Evolutionary conservation across 2,329 filamentous ascomycete genomes (phyloP).

Genomic region (Westerdykella ornata): DNA sequence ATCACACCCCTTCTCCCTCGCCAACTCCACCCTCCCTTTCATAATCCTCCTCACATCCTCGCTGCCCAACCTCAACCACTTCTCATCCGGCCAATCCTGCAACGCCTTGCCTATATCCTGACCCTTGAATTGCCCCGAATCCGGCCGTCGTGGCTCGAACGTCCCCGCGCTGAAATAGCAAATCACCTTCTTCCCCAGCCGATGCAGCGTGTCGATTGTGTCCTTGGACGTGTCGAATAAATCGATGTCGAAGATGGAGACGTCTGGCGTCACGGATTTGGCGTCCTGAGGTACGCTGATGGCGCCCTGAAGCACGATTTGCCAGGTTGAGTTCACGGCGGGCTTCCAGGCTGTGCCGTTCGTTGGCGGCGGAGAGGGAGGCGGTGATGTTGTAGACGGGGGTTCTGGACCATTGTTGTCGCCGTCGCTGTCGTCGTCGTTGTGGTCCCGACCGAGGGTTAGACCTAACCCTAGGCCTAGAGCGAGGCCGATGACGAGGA

Average conservation of each 20-base stretch:
- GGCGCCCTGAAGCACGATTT: constrained; percentile 50
- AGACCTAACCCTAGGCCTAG: constrained; percentile 55
- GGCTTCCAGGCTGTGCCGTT: constrained; percentile 47
- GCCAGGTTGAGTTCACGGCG: constrained; percentile 50
- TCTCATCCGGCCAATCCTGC: constrained; percentile 60
- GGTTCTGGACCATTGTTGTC: constrained; percentile 3
- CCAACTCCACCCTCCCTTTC: constrained; percentile 53
- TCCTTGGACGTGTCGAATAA: constrained; percentile 49
- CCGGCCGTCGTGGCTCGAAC: constrained; percentile 58
- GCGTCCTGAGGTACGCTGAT: constrained; percentile 33
- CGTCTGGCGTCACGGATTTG: constrained; percentile 42
- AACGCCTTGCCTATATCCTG: constrained; percentile 54
- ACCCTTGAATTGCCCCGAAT: constrained; percentile 49
- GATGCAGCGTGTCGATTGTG: constrained; percentile 46
- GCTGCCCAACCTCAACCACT: constrained; percentile 58
- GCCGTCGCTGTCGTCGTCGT: constrained; percentile 18
- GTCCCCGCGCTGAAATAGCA: constrained; percentile 71
- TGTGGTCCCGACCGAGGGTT: constrained; percentile 26
- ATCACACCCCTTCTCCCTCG: constrained; percentile 57
- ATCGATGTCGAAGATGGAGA: constrained; percentile 56
- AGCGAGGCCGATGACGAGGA: constrained; percentile 35
- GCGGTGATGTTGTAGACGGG: constrained; percentile 17
- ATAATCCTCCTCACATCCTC: constrained; percentile 58
- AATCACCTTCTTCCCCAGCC: constrained; percentile 54
- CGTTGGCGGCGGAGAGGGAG: constrained; percentile 21